Evolutionary conservation across 495 filamentous ascomycete species (phyloP).

Genomic region (Tuber umbilicatum): DNA sequence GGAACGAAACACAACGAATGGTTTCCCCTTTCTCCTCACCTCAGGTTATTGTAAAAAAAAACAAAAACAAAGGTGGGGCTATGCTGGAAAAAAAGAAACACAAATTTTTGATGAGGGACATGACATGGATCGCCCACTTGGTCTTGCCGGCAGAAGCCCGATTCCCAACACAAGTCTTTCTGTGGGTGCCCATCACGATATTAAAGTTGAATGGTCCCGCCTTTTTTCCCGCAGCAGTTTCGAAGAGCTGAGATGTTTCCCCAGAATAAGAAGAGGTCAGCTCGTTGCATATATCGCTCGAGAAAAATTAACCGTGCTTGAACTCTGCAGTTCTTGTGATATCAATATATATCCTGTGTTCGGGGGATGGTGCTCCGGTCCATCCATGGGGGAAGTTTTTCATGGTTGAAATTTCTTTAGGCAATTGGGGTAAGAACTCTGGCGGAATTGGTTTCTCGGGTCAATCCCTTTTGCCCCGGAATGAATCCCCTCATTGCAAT

Average conservation of each 20-base stretch:
- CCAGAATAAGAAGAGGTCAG: not conserved
- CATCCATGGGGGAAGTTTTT: not conserved
- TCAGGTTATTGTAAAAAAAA: not conserved
- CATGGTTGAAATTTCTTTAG: not conserved
- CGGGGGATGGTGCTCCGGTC: not conserved
- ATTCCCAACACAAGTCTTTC: not conserved
- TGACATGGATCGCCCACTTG: not conserved
- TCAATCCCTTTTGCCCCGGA: not conserved
- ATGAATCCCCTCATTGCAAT: not conserved
- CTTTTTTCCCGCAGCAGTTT: not conserved
- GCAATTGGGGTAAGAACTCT: not conserved
- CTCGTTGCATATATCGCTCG: slow-evolving; percentile 2
- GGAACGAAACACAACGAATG: not conserved
- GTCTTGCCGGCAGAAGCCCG: not conserved
- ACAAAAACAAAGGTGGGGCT: not conserved
- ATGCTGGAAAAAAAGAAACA: not conserved
- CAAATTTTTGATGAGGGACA: not conserved
- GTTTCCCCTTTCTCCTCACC: not conserved
- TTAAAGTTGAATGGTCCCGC: not conserved
- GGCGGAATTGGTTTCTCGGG: not conserved
- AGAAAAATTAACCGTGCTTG: not conserved
- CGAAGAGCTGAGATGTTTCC: not conserved
- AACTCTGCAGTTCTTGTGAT: not conserved
- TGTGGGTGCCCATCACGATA: not conserved
- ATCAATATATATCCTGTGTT: not conserved